A percentile compares a stretch with the other conserved stretches of the same genome.
These are phyloP conservation scores for Aspergillus hiratsukae DNA, from an alignment of 2,329 filamentous ascomycete genomes.

Conservation along the genomic window DNA sequence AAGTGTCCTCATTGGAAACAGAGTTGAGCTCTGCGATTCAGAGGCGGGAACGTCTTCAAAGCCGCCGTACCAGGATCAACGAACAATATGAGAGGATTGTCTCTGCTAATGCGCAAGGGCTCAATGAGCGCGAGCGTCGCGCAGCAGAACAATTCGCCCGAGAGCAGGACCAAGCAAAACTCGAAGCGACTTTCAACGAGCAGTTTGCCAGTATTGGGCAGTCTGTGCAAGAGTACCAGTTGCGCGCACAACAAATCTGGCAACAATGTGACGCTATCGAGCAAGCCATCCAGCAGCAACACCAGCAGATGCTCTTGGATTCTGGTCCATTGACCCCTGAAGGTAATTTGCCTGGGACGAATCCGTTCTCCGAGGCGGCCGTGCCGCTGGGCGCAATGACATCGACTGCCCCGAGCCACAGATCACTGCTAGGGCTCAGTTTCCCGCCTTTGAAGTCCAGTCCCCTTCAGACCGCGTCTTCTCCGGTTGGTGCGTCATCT, in stretches of 20 bases:
- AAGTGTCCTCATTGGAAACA: conserved; percentile 48
- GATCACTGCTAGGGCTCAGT: conserved; percentile 33
- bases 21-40: conserved; percentile 51
- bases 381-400: conserved; percentile 22
- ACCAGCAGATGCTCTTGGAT: conserved; percentile 41
- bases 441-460: conserved; percentile 34
- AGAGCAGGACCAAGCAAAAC: conserved; percentile 42
- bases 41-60: conserved; percentile 57
- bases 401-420: conserved; percentile 25
- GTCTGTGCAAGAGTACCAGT: conserved; percentile 41
- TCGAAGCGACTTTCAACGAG: conserved; percentile 41
- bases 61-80: conserved; percentile 54
- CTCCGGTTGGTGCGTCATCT: conserved; percentile 27
- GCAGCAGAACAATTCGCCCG: conserved; percentile 44
- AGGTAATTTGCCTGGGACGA: conserved; percentile 53
- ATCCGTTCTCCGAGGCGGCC: conserved; percentile 30
- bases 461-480: conserved; percentile 32
- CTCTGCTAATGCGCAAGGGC: conserved; percentile 54
- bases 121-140: conserved; percentile 51
- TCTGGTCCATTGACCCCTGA: conserved; percentile 55
- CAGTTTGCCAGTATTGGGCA: conserved; percentile 40
- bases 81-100: conserved; percentile 59
- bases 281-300: conserved; percentile 43
- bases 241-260: conserved; percentile 41
- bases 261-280: conserved; percentile 41